Base-by-base conservation (phyloP, 306 rosid genomes). In the Astragalus glycyphyllos region DNA sequence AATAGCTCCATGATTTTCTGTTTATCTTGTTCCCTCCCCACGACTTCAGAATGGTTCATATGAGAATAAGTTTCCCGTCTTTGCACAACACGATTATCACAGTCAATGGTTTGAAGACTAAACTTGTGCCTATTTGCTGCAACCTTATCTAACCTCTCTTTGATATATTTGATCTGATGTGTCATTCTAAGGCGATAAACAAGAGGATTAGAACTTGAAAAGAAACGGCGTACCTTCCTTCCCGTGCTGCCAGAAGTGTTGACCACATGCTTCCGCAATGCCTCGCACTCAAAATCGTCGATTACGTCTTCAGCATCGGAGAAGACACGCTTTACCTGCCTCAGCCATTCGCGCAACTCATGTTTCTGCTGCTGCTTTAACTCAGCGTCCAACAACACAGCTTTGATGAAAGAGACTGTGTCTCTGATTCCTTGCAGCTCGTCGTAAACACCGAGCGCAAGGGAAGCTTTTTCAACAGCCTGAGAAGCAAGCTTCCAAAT, bases 281-380 rank as follows among this genome's bases (percentile, higher is more conserved):
- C 44, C 8, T 59, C 47, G 7, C 46, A 59, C n/a, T 59, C 47
- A 6, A 59, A 59, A 35, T 59, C 65, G 1, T 59, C 65, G 5
- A 59, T 35, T 4, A 59, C 1, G 0, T 59, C 65, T 58, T 58
- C 64, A 0, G 64, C 64, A 7, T 13, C 23, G 0, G 1, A 7
- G 20, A 58, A 58, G 45, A 59, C 29, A 0, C 8, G n/a, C 7
- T 59, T 35, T 3, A 59, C 15, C 31, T 59, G 47, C 15, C 12
- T 2, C n/a, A 59, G 13, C 65, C 65, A 59, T 37, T 59, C 65
- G 5, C 13, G 29, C 26, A 59, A 12, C 4, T 14, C 31, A 9
- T 59, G 26, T 2, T 59, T 37, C n/a, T 59, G 48, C 0, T 11
- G 29, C 31, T 59, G 46, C 47, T 59, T 59, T 37, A 1, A 13